Percentiles rank a stretch among this genome's conserved stretches.
Evolutionary conservation across 495 filamentous ascomycete genomes (phyloP).

Genomic region (Penicillium parvum): DNA sequence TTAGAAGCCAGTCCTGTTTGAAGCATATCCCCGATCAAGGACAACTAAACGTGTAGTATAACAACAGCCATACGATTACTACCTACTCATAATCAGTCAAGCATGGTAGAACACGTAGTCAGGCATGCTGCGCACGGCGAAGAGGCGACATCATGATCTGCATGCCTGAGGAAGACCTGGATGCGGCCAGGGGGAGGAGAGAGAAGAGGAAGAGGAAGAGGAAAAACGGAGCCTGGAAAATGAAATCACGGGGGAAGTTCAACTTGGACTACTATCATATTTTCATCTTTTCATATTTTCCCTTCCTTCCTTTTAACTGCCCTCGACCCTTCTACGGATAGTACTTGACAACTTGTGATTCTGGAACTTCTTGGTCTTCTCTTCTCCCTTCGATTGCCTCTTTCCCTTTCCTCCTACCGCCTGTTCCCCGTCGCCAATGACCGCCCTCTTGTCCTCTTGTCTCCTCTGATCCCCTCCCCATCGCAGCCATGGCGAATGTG

Average conservation of each 20-base stretch:
- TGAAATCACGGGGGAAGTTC: conserved; percentile 13
- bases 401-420: background rate
- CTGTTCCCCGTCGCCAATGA: conserved; percentile 8
- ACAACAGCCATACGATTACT: no score
- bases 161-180: conserved; percentile 21
- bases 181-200: conserved; percentile 28
- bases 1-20: no score
- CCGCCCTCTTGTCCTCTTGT: conserved; percentile 3
- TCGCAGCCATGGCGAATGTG: conserved; percentile 25
- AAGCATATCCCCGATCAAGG: no score
- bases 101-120: background rate
- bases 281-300: conserved; percentile 10
- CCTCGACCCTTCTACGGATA: background rate
- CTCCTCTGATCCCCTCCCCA: conserved; percentile 1
- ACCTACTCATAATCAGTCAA: background rate
- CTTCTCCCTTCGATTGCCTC: conserved; percentile 5
- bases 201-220: no score
- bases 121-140: conserved; percentile 6
- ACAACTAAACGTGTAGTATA: no score
- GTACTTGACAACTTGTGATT: no score
- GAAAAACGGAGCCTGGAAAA: conserved; percentile 3
- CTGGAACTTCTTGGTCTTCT: no score
- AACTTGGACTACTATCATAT: no score
- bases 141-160: conserved; percentile 27
- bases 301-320: conserved; percentile 7